phyloP scores from a whole-genome alignment of 2,329 filamentous ascomycete species.

The Diaporthe sp. region DNA sequence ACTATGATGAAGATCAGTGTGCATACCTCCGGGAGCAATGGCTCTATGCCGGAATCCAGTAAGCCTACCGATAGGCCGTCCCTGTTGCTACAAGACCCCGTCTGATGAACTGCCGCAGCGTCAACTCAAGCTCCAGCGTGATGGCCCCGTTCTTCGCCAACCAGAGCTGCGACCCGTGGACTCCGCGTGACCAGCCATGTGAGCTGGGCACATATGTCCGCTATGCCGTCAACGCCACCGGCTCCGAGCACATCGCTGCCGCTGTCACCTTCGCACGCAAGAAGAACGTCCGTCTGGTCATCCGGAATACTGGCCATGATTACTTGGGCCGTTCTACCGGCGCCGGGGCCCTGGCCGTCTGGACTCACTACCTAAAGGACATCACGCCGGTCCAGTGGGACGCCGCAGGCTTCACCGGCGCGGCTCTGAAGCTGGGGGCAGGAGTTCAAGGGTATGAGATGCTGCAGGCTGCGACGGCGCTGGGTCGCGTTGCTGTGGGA shows the following conservation, averaged over 20 bases:
- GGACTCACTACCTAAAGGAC: slow-evolving; percentile 58
- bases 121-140: slow-evolving; percentile 48
- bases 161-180: slow-evolving; percentile 44
- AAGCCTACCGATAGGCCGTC: neutral
- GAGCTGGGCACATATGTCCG: slow-evolving; percentile 52
- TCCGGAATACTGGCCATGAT: slow-evolving; percentile 63
- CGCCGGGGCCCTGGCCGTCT: slow-evolving; percentile 60
- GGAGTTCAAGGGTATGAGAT: slow-evolving; percentile 68
- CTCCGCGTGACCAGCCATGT: slow-evolving; percentile 49
- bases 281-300: slow-evolving; percentile 58
- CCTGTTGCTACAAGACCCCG: too few species aligned
- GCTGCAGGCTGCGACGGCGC: slow-evolving; percentile 61
- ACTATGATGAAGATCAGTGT: slow-evolving; percentile 57
- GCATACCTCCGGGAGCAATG: slow-evolving; percentile 53
- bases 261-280: slow-evolving; percentile 51
- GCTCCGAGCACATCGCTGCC: slow-evolving; percentile 41
- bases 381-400: slow-evolving; percentile 44
- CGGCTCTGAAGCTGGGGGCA: slow-evolving; percentile 68
- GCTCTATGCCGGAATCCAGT: slow-evolving; percentile 55
- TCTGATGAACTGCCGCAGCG: slow-evolving; percentile 37
- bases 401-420: slow-evolving; percentile 55
- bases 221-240: slow-evolving; percentile 45
- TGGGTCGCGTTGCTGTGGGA: slow-evolving; percentile 54
- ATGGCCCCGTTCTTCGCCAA: slow-evolving; percentile 50
- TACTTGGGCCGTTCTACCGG: slow-evolving; percentile 39